Conservation (phyloP, 495 filamentous ascomycete genomes). For the Viridothelium virens region DNA sequence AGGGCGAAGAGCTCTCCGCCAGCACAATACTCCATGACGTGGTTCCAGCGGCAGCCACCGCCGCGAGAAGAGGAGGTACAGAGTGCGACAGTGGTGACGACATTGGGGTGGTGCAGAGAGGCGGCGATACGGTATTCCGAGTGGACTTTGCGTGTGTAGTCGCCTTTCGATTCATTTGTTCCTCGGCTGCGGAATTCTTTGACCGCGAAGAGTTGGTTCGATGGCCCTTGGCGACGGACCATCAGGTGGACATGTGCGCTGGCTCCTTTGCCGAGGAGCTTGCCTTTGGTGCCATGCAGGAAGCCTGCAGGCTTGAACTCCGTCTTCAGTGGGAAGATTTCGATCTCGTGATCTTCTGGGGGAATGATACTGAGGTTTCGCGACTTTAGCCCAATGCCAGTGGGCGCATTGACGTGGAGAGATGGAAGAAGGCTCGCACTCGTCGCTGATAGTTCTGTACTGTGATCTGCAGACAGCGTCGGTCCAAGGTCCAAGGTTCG, state of each 20-base stretch:
- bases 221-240: slow-evolving; percentile 45
- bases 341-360: background rate
- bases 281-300: slow-evolving; percentile 23
- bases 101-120: slow-evolving; percentile 69
- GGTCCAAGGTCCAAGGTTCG: background rate
- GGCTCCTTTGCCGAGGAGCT: slow-evolving; percentile 56
- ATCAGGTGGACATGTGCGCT: slow-evolving; percentile 67
- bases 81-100: slow-evolving; percentile 62
- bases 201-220: slow-evolving; percentile 57
- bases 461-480: background rate
- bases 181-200: slow-evolving; percentile 67
- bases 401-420: background rate
- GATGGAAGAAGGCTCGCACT: background rate
- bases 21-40: slow-evolving; percentile 79
- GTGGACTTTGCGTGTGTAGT: slow-evolving; percentile 73
- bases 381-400: background rate
- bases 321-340: background rate
- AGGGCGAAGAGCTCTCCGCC: slow-evolving; percentile 64
- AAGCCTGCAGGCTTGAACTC: slow-evolving; percentile 1
- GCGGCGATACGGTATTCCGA: slow-evolving; percentile 72
- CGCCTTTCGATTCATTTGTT: slow-evolving; percentile 51
- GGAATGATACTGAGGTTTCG: background rate
- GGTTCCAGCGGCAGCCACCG: slow-evolving; percentile 53
- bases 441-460: background rate
- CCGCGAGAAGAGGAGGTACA: slow-evolving; percentile 44